Evolutionary conservation across 257 asterid species (phyloP).

Genomic region (Linderniella brevidens): DNA sequence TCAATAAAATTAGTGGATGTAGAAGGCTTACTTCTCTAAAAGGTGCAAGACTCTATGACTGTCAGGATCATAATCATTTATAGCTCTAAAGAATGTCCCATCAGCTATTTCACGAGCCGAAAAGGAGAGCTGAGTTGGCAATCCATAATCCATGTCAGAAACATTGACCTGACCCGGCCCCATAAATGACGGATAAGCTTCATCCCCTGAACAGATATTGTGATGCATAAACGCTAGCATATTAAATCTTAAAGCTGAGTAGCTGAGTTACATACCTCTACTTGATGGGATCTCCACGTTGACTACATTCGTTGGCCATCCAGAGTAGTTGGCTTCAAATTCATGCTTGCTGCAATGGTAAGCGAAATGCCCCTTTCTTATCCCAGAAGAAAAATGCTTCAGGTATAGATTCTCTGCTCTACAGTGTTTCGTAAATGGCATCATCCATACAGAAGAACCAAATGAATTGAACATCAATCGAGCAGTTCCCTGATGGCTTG

Average conservation of each 20-base stretch:
- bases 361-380: slow-evolving; percentile 36
- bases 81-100: slow-evolving; percentile 75
- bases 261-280: slow-evolving; percentile 32
- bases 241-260: slow-evolving; percentile 4
- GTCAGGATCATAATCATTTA: slow-evolving; percentile 78
- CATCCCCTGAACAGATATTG: slow-evolving; percentile 37
- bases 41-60: slow-evolving; percentile 53
- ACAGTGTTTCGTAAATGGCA: slow-evolving; percentile 89
- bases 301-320: slow-evolving; percentile 93
- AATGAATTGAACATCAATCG: slow-evolving; percentile 93
- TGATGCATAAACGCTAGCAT: slow-evolving; percentile 13
- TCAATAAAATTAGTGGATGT: neutral
- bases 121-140: slow-evolving; percentile 79
- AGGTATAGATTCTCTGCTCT: slow-evolving; percentile 53
- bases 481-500: slow-evolving; percentile 96
- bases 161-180: slow-evolving; percentile 38
- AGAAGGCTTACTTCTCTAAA: slow-evolving; percentile 47
- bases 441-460: slow-evolving; percentile 92
- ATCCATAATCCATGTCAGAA: slow-evolving; percentile 59
- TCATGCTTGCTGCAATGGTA: slow-evolving; percentile 62
- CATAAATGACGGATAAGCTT: slow-evolving; percentile 62
- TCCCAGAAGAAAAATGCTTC: slow-evolving; percentile 55
- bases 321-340: slow-evolving; percentile 63
- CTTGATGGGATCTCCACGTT: slow-evolving; percentile 73
- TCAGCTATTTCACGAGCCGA: slow-evolving; percentile 96